phyloP scores from a whole-genome alignment of 2,329 filamentous ascomycete species.

The Nothophaeocryptopus gaeumannii region DNA sequence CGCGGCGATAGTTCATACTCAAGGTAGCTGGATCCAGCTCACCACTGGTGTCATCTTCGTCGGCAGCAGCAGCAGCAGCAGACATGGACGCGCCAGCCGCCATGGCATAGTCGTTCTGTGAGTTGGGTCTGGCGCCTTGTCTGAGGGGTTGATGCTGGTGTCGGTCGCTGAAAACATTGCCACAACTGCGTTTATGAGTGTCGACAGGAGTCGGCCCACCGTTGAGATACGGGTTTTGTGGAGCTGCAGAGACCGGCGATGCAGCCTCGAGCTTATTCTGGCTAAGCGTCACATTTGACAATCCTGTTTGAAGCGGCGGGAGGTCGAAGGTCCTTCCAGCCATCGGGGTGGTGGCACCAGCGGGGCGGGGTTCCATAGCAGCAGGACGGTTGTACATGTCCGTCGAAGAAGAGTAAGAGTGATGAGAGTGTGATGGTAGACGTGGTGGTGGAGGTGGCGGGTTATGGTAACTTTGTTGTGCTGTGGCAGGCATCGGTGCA shows the following conservation, averaged over 20 bases:
- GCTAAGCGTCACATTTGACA: conserved; percentile 28
- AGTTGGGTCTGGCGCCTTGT: conserved; percentile 43
- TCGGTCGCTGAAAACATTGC: conserved; percentile 41
- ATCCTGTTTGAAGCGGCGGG: conserved; percentile 42
- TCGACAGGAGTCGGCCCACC: conserved; percentile 19
- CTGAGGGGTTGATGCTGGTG: conserved; percentile 45
- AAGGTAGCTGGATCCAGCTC: conserved; percentile 30
- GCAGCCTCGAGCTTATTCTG: conserved; percentile 39
- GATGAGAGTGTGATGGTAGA: conserved; percentile 17
- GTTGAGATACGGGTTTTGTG: conserved; percentile 29
- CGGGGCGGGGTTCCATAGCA: too few species aligned
- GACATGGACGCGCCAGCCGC: conserved; percentile 12
- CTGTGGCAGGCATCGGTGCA: conserved; percentile 18
- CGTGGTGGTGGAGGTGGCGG: conserved; percentile 20
- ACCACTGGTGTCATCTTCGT: conserved; percentile 28
- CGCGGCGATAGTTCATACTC: conserved; percentile 47
- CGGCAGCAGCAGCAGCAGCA: conserved; percentile 38
- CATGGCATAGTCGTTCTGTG: conserved; percentile 11
- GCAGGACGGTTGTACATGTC: conserved; percentile 15
- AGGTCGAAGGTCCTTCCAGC: conserved; percentile 28
- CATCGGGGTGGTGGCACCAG: conserved; percentile 16
- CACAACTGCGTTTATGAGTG: conserved; percentile 47
- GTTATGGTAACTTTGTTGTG: conserved; percentile 31
- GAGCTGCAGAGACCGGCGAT: conserved; percentile 44
- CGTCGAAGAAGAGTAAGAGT: conserved; percentile 23